Percentiles rank a stretch among this genome's conserved stretches.
These are phyloP conservation scores for Tulasnella calospora DNA, from an alignment of 768 basidiomycete genomes.

Conservation along the genomic window DNA sequence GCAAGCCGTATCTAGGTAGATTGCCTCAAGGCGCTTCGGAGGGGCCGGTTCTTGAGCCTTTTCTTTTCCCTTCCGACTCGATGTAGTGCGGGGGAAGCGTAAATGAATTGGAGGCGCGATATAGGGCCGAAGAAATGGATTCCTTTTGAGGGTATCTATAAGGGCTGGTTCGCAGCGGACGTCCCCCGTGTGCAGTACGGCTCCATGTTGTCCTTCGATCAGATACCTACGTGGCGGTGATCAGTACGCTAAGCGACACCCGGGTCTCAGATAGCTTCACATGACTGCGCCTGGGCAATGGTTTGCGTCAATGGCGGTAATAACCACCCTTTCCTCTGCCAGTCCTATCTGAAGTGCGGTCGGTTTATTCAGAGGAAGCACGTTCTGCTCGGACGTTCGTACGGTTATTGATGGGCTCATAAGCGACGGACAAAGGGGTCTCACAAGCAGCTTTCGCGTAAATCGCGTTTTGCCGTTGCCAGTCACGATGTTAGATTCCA, in stretches of 20 bases:
- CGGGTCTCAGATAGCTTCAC: constrained; percentile 42
- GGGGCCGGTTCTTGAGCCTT: constrained; percentile 3
- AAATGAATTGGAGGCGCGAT: constrained; percentile 40
- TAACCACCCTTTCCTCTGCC: constrained; percentile 52
- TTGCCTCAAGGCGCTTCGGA: constrained; percentile 50
- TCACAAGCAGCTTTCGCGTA: constrained; percentile 64
- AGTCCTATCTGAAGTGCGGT: constrained; percentile 49
- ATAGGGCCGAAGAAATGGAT: constrained; percentile 70
- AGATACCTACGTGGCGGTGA: constrained; percentile 59
- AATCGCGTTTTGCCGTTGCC: constrained; percentile 48
- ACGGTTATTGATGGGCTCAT: background rate
- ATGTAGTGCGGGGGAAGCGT: constrained; percentile 27
- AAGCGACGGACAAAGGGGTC: constrained; percentile 26
- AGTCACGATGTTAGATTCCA: constrained; percentile 53
- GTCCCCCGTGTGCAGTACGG: constrained; percentile 90
- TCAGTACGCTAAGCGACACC: constrained; percentile 12
- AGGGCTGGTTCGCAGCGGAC: constrained; percentile 83
- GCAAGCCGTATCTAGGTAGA: constrained; percentile 78
- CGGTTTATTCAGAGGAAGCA: constrained; percentile 60
- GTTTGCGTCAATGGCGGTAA: constrained; percentile 86
- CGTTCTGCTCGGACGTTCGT: constrained; percentile 41
- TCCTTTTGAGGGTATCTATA: constrained; percentile 58
- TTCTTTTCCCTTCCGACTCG: constrained; percentile 9
- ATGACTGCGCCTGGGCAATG: constrained; percentile 94
- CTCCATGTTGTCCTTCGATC: constrained; percentile 61